Base-by-base conservation (phyloP, 768 basidiomycete genomes). In the Mycena haematopus region DNA sequence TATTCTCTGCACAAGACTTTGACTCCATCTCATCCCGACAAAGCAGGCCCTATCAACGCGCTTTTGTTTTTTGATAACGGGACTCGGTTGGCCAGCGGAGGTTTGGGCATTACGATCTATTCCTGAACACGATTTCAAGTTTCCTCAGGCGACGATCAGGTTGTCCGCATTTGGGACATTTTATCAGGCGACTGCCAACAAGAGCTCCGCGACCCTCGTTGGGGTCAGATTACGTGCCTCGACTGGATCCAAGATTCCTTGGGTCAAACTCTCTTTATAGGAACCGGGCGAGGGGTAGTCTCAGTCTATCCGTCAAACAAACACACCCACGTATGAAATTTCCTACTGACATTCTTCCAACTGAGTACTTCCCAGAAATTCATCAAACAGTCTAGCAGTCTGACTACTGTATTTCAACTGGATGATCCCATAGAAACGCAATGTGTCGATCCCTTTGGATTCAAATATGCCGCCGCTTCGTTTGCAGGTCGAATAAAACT, bases 101-200 rank as follows among this genome's bases (percentile, higher is more conserved):
- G 54, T 46, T 10, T n/a, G 42, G 4, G 15, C 21, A 7, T 45
- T 14, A 4, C 17, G n/a, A 13, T 19, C 9, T 35, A 3, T 21
- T 10, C 4, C 21, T 21, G 2, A 10, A 6, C 3, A 6, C 22
- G 1, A 45, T 22, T 13, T 4, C 40, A n/a, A n/a, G 5, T 9
- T 14, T 2, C 10, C n/a, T n/a, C 19, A 56, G 54, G 54, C 19
- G 44, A 56, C 29, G 54, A 56, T n/a, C 29, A 35, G 24, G 19
- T 31, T 22, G 17, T 56, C 2, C 40, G 54, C 4, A 56, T 46
- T 22, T 56, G 54, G 54, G 42, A 56, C 25, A 29, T 56, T 8
- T n/a, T 6, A 5, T 56, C 54, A 6, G 54, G 54, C 3, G 31
- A 56, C n/a, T 56, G 54, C 29, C 54, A 31, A 10, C 54, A 56